Percentiles rank a stretch among this genome's conserved stretches.
phyloP scores from a whole-genome alignment of 495 filamentous ascomycete species.

The Penicillium egyptiacum region DNA sequence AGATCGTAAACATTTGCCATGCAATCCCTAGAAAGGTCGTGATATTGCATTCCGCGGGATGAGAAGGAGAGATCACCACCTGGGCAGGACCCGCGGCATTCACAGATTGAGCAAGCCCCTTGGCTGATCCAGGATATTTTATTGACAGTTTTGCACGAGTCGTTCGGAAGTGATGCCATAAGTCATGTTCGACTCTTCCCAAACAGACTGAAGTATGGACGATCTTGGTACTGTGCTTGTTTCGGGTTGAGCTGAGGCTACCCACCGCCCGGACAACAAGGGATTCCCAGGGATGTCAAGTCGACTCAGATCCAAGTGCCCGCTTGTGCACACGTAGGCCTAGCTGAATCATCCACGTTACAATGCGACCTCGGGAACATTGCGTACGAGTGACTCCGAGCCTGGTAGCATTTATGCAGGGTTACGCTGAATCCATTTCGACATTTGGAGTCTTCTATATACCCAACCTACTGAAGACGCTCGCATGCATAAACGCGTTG shows the following conservation, averaged over 20 bases:
- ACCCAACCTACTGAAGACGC: not conserved
- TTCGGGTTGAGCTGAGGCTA: not conserved
- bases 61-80: slow-evolving; percentile 17
- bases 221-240: not conserved
- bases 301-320: not conserved
- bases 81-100: slow-evolving; percentile 17
- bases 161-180: slow-evolving; percentile 12
- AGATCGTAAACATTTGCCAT: slow-evolving; percentile 20
- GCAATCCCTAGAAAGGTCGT: slow-evolving; percentile 11
- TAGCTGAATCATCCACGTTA: not conserved
- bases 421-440: not conserved
- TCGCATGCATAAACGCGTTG: not conserved
- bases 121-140: not conserved
- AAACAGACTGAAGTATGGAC: slow-evolving; percentile 18
- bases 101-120: slow-evolving; percentile 12
- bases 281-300: slow-evolving; percentile 23
- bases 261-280: not conserved
- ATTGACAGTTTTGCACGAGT: not conserved
- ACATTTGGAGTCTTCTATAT: not conserved
- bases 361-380: not conserved
- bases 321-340: not conserved
- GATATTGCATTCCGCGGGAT: slow-evolving; percentile 22
- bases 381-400: not conserved
- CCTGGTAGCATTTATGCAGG: not conserved
- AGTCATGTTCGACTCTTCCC: not conserved